Evolutionary conservation across 306 rosid species (phyloP).

Genomic region (Pyrus bretschneideri): DNA sequence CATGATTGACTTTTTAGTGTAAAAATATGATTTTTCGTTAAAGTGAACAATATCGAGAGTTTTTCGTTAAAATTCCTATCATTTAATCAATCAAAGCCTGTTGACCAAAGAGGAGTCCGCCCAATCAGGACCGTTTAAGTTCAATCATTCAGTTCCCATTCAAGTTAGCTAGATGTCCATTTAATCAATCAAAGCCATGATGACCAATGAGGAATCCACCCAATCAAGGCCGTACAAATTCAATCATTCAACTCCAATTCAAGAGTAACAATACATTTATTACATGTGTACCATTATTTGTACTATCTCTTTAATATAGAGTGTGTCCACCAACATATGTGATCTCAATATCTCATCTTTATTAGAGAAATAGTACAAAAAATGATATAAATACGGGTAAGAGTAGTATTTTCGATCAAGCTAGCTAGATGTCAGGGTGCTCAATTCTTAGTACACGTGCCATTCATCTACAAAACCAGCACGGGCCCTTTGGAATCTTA

Average conservation of each 20-base stretch:
- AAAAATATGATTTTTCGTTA: too few species aligned
- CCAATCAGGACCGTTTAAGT: slow-evolving; percentile 15
- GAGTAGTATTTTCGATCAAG: background rate
- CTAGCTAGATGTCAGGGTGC: background rate
- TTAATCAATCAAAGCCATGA: slow-evolving; percentile 2
- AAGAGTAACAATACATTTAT: background rate
- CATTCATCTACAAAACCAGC: background rate
- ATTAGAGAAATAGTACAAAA: too few species aligned
- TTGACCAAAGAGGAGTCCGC: background rate
- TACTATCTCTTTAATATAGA: too few species aligned
- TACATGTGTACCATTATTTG: too few species aligned
- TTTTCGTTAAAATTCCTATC: background rate
- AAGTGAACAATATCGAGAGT: too few species aligned
- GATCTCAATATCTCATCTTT: too few species aligned
- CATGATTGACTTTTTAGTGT: too few species aligned
- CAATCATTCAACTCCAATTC: background rate
- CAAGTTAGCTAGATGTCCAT: background rate
- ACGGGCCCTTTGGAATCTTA: background rate
- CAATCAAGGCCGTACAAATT: slow-evolving; percentile 15
- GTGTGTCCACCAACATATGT: too few species aligned
- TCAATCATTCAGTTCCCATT: slow-evolving; percentile 1
- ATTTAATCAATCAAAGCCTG: background rate
- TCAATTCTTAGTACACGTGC: background rate
- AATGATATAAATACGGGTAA: too few species aligned
- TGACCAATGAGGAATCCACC: background rate